Evolutionary conservation across 768 basidiomycete genomes (phyloP).

Genomic region (Gelatoporia subvermispora): DNA sequence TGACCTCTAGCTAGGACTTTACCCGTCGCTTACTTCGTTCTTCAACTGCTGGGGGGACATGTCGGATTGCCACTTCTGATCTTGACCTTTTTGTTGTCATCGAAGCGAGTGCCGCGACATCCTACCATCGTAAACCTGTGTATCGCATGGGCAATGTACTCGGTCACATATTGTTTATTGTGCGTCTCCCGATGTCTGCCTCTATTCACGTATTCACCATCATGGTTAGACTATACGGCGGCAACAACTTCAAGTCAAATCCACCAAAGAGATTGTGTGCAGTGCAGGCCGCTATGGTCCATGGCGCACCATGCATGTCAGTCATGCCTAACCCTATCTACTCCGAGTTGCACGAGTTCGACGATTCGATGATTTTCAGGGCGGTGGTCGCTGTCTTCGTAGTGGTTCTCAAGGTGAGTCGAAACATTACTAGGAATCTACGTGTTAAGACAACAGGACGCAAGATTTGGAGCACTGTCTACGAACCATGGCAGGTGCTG

Average conservation of each 20-base stretch:
- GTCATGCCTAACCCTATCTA: slow-evolving; percentile 9
- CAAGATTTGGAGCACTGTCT: slow-evolving; percentile 35
- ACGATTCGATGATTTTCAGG: slow-evolving; percentile 23
- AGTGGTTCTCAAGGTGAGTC: slow-evolving; percentile 39
- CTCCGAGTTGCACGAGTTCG: not conserved
- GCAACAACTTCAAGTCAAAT: slow-evolving; percentile 18
- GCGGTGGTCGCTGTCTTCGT: slow-evolving; percentile 35
- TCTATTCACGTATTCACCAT: not conserved
- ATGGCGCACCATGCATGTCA: slow-evolving; percentile 51
- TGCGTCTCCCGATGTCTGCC: slow-evolving; percentile 27
- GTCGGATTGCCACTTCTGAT: slow-evolving; percentile 46
- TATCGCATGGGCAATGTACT: slow-evolving; percentile 51
- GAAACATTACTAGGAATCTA: too few species aligned
- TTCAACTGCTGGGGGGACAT: slow-evolving; percentile 51
- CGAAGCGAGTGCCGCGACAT: slow-evolving; percentile 39
- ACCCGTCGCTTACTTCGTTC: slow-evolving; percentile 35
- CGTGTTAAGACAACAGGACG: too few species aligned
- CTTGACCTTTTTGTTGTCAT: slow-evolving; percentile 38
- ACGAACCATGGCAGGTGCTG: slow-evolving; percentile 18
- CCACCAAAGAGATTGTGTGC: slow-evolving; percentile 36
- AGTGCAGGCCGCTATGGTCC: slow-evolving; percentile 47
- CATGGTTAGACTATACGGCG: slow-evolving; percentile 27
- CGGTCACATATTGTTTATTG: slow-evolving; percentile 47
- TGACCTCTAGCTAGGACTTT: slow-evolving; percentile 20
- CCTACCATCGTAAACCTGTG: slow-evolving; percentile 56